Evolutionary conservation across 2,329 filamentous ascomycete species (phyloP).

Genomic region (Clathrospora elynae): DNA sequence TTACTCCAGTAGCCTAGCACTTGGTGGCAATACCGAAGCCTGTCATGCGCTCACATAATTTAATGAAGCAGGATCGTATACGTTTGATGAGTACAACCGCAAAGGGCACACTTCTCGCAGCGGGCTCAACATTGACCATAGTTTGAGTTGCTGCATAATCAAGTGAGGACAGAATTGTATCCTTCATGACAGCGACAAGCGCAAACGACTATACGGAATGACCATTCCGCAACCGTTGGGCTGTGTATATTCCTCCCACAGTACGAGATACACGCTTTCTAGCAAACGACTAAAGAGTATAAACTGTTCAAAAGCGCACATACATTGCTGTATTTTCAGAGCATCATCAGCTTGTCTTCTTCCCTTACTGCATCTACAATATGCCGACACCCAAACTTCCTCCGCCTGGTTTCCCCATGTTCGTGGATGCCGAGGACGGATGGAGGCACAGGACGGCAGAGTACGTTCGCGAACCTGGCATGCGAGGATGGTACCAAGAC

Average conservation of each 20-base stretch:
- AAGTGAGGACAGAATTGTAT: not conserved
- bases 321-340: not conserved
- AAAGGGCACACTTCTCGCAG: too few species aligned
- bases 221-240: not conserved
- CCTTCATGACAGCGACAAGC: not conserved
- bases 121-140: too few species aligned
- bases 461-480: constrained; percentile 18
- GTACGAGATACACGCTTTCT: not conserved
- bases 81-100: not conserved
- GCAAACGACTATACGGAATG: constrained; percentile 15
- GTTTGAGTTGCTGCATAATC: constrained; percentile 1
- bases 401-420: not conserved
- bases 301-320: not conserved
- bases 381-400: constrained; percentile 5
- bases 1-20: too few species aligned
- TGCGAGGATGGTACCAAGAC: constrained; percentile 36
- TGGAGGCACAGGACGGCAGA: constrained; percentile 25
- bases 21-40: too few species aligned
- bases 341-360: too few species aligned
- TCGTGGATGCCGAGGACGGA: constrained; percentile 13
- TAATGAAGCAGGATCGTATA: too few species aligned
- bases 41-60: too few species aligned
- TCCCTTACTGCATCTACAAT: not conserved
- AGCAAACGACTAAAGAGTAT: constrained; percentile 8
- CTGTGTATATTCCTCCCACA: not conserved